Percentiles rank a stretch among this genome's conserved stretches.
Conservation (phyloP, 2,329 filamentous ascomycete species). For the Myriosclerotinia curreyana region DNA sequence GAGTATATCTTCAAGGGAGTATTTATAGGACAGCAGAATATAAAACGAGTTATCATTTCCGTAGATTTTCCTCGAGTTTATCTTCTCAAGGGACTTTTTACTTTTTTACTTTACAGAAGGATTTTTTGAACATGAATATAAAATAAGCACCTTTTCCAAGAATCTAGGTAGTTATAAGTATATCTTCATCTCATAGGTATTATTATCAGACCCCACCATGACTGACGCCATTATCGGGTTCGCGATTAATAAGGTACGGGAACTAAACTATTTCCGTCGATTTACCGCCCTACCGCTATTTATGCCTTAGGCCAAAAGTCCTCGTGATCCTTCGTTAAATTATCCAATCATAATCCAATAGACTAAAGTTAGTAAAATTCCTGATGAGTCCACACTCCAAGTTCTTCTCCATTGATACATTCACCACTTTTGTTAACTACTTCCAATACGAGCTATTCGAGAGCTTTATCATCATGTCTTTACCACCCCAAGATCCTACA, state of each 20-base stretch:
- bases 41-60: too few species aligned
- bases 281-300: conserved; percentile 3
- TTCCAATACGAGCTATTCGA: conserved; percentile 18
- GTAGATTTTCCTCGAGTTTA: too few species aligned
- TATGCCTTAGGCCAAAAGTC: not conserved
- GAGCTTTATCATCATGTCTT: conserved; percentile 32
- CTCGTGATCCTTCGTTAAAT: not conserved
- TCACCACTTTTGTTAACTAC: conserved; percentile 22
- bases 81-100: too few species aligned
- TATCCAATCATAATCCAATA: conserved; percentile 1
- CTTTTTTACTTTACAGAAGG: too few species aligned
- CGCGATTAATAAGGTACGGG: not conserved
- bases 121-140: too few species aligned
- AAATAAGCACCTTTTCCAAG: too few species aligned
- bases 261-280: not conserved
- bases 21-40: too few species aligned
- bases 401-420: conserved; percentile 22
- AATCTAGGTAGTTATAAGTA: too few species aligned
- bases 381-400: conserved; percentile 22
- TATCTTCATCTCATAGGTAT: too few species aligned
- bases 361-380: conserved; percentile 21
- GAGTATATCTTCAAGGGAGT: too few species aligned
- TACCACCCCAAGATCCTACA: conserved; percentile 33
- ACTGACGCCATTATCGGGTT: conserved; percentile 6
- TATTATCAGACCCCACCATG: not conserved